These are phyloP conservation scores for Podospora appendiculata DNA, from an alignment of 495 filamentous ascomycete species.

Conservation along the genomic window DNA sequence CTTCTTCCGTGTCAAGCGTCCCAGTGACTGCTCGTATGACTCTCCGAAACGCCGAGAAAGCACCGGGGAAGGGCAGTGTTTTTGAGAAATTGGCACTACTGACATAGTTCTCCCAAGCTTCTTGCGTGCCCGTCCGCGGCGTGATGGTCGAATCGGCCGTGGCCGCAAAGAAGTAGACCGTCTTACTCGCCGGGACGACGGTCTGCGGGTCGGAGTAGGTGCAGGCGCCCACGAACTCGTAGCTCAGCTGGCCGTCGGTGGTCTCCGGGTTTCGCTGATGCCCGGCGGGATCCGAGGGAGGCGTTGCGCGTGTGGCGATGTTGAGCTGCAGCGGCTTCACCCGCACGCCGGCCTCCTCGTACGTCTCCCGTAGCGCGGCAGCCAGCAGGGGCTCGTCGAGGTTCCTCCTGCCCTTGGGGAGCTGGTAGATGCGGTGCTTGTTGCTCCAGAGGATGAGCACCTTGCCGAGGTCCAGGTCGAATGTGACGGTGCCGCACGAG, in stretches of 20 bases:
- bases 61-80: too few species aligned
- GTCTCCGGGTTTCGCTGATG: constrained; percentile 14
- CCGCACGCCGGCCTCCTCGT: constrained; percentile 36
- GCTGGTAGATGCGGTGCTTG: constrained; percentile 34
- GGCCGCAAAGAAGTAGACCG: constrained; percentile 22
- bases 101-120: constrained; percentile 17
- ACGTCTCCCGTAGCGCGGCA: constrained; percentile 37
- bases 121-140: constrained; percentile 16
- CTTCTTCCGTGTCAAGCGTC: too few species aligned
- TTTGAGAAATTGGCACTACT: too few species aligned
- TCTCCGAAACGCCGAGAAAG: too few species aligned
- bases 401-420: constrained; percentile 41
- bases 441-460: constrained; percentile 36
- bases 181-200: constrained; percentile 16
- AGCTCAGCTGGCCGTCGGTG: constrained; percentile 16
- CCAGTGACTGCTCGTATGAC: too few species aligned
- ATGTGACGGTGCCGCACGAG: constrained; percentile 38
- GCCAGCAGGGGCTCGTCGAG: constrained; percentile 32
- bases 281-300: constrained; percentile 2
- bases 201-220: constrained; percentile 25
- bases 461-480: constrained; percentile 26
- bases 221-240: constrained; percentile 19
- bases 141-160: constrained; percentile 17
- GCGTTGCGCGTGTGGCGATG: constrained; percentile 27
- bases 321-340: constrained; percentile 27